phyloP scores from a whole-genome alignment of 768 basidiomycete genomes.

The Tylopilus balloui region DNA sequence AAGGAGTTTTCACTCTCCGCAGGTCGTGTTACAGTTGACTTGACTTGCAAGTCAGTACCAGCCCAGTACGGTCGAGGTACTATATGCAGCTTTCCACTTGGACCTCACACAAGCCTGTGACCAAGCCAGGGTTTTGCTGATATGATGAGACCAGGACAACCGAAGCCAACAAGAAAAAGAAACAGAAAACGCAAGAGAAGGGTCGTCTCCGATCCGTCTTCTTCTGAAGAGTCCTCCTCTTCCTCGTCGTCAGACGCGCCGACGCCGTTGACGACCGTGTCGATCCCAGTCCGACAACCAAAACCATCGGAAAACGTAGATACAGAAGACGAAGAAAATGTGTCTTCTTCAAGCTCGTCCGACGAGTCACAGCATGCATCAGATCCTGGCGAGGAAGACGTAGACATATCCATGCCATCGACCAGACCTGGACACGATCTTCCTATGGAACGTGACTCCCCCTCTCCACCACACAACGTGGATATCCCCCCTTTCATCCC shows the following conservation, averaged over 20 bases:
- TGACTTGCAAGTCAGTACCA: too few relatives aligned
- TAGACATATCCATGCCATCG: not conserved
- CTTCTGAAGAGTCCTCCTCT: conserved; percentile 38
- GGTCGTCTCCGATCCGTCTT: too few relatives aligned
- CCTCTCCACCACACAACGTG: conserved; percentile 19
- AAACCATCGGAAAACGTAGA: conserved; percentile 4
- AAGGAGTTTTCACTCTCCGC: conserved; percentile 32
- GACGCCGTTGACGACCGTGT: conserved; percentile 5
- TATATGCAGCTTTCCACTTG: too few relatives aligned
- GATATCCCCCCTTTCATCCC: conserved; percentile 59
- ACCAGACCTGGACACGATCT: conserved; percentile 1
- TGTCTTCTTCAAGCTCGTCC: conserved; percentile 21
- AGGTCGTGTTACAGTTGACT: too few relatives aligned
- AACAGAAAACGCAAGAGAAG: conserved; percentile 54
- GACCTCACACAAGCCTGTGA: too few relatives aligned
- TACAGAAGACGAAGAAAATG: conserved; percentile 6
- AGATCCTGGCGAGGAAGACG: conserved; percentile 3
- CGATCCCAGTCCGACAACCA: too few relatives aligned
- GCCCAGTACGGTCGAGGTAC: too few relatives aligned
- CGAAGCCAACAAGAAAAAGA: conserved; percentile 39
- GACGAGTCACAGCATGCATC: conserved; percentile 7
- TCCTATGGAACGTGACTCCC: conserved; percentile 19
- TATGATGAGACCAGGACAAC: conserved; percentile 32
- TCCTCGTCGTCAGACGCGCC: conserved; percentile 19
- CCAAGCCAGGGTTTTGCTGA: too few relatives aligned